A percentile compares a stretch with the other conserved stretches of the same genome.
Evolutionary conservation across 2,329 filamentous ascomycete species (phyloP).

Genomic region (Aulographum hederae): DNA sequence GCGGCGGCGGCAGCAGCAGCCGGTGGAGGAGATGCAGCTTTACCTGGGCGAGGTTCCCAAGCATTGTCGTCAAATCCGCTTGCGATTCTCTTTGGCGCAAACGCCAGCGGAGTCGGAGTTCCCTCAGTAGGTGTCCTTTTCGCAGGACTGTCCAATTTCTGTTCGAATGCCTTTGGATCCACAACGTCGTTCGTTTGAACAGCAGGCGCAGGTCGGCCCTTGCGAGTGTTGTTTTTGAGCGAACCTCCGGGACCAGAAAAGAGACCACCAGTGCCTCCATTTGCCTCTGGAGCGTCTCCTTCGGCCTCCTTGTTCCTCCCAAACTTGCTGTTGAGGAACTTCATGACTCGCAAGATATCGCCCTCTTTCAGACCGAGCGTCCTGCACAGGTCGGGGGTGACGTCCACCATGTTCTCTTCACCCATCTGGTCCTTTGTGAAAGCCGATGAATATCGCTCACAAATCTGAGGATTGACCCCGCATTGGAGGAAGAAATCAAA

Average conservation of each 20-base stretch:
- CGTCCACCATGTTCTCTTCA: conserved; percentile 77
- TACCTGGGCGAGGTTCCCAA: conserved; percentile 83
- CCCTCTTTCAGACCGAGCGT: conserved; percentile 89
- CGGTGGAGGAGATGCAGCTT: conserved; percentile 22
- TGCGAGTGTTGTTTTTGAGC: conserved; percentile 84
- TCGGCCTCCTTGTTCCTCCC: conserved; percentile 37
- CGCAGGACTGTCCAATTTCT: conserved; percentile 23
- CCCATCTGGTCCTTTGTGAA: conserved; percentile 91
- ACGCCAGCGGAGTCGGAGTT: conserved; percentile 29
- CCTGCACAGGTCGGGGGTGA: conserved; percentile 64
- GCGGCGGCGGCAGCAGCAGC: conserved; percentile 22
- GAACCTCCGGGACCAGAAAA: conserved; percentile 89
- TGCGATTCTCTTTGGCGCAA: conserved; percentile 25
- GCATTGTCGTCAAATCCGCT: conserved; percentile 87
- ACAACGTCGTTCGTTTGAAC: conserved; percentile 72
- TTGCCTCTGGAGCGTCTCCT: conserved; percentile 37
- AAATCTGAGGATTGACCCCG: conserved; percentile 80
- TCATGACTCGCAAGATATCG: conserved; percentile 91
- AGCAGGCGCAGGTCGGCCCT: conserved; percentile 74
- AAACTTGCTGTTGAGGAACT: conserved; percentile 66
- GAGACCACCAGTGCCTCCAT: conserved; percentile 42
- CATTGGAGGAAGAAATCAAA: conserved; percentile 95
- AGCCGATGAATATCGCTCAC: conserved; percentile 81
- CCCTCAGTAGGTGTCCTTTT: conserved; percentile 23
- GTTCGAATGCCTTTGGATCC: conserved; percentile 69